A percentile compares a stretch with the other conserved stretches of the same genome.
These are phyloP conservation scores for Xylaria sp. DNA, from an alignment of 495 filamentous ascomycete genomes.

Conservation along the genomic window DNA sequence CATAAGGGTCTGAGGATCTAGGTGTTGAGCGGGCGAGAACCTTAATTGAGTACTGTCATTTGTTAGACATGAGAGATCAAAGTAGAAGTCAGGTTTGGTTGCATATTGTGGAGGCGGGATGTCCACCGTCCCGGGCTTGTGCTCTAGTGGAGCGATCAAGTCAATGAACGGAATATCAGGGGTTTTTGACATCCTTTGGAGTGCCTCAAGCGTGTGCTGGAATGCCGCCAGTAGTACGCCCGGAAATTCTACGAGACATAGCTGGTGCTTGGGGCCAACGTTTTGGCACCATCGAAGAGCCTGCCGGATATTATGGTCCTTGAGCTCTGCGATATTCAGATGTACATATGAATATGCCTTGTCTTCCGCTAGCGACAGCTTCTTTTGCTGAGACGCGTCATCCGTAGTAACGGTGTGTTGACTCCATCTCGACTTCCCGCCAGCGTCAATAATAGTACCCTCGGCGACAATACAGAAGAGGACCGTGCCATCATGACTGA, in stretches of 20 bases:
- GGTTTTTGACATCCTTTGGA: constrained; percentile 63
- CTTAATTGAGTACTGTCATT: constrained; percentile 42
- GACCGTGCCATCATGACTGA: constrained; percentile 51
- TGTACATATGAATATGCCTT: constrained; percentile 37
- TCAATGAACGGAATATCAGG: constrained; percentile 66
- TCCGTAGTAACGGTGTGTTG: not conserved
- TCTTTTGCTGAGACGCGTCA: not conserved
- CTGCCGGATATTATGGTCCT: constrained; percentile 40
- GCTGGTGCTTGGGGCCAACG: constrained; percentile 31
- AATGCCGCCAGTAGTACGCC: constrained; percentile 73
- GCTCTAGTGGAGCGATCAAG: constrained; percentile 56
- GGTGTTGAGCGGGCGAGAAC: constrained; percentile 45
- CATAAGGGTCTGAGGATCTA: constrained; percentile 51
- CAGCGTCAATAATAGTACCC: constrained; percentile 34
- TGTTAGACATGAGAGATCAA: constrained; percentile 58
- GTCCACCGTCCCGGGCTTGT: constrained; percentile 4
- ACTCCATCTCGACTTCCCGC: constrained; percentile 20
- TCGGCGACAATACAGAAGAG: constrained; percentile 65
- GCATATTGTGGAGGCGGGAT: constrained; percentile 64
- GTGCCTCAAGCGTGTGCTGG: constrained; percentile 66
- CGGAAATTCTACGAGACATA: constrained; percentile 72
- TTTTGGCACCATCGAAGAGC: constrained; percentile 38
- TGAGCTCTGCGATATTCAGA: constrained; percentile 40
- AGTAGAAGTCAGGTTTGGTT: constrained; percentile 55
- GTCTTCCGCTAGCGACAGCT: constrained; percentile 36